phyloP scores from a whole-genome alignment of 768 basidiomycete species.

The Pleurotus giganteus region DNA sequence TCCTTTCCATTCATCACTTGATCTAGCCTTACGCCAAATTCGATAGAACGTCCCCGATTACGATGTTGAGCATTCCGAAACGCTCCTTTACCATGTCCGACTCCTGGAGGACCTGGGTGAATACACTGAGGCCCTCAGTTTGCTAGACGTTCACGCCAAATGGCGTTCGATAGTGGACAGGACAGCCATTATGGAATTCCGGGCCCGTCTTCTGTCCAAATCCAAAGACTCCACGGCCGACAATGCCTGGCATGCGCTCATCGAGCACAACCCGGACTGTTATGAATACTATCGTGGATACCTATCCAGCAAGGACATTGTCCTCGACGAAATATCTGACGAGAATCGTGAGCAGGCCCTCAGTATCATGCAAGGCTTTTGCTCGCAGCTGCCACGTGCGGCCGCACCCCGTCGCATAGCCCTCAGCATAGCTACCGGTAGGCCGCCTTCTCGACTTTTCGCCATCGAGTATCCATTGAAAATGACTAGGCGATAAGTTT shows the following conservation, averaged over 20 bases:
- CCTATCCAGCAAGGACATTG: slow-evolving; percentile 61
- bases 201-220: slow-evolving; percentile 79
- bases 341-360: slow-evolving; percentile 53
- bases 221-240: slow-evolving; percentile 68
- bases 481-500: slow-evolving; percentile 53
- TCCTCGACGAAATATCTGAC: slow-evolving; percentile 50
- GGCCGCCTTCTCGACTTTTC: neutral
- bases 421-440: slow-evolving; percentile 58
- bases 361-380: slow-evolving; percentile 55
- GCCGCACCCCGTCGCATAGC: slow-evolving; percentile 72
- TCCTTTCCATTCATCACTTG: neutral
- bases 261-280: slow-evolving; percentile 85
- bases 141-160: slow-evolving; percentile 66
- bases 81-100: slow-evolving; percentile 72
- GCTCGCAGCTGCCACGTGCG: slow-evolving; percentile 62
- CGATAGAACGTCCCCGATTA: slow-evolving; percentile 69
- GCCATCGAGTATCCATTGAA: neutral
- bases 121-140: slow-evolving; percentile 51
- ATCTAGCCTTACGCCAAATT: neutral
- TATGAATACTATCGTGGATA: slow-evolving; percentile 79
- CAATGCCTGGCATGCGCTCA: slow-evolving; percentile 74
- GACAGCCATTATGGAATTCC: slow-evolving; percentile 60
- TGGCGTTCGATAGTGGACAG: slow-evolving; percentile 69
- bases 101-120: slow-evolving; percentile 75
- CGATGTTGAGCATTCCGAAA: slow-evolving; percentile 83